Evolutionary conservation across 441 rosid genomes (phyloP), one percentile per base, ranked within the genome.

Genomic region (Populus hybrid): DNA sequence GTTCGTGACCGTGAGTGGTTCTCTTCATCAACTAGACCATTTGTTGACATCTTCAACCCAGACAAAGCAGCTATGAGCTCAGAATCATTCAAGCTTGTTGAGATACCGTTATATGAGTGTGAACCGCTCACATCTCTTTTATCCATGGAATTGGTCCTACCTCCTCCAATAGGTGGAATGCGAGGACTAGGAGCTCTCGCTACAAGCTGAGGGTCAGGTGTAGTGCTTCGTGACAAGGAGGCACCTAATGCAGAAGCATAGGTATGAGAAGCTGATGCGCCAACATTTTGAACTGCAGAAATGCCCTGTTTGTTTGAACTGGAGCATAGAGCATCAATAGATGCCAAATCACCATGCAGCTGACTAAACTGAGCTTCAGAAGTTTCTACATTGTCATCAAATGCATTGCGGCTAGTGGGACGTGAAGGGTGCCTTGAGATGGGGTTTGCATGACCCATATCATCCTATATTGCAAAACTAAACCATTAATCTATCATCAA

Each of bases 181-280:
- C 82, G 84, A 66, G 94, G 92, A 71, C 89, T 90, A 61, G 91
- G 89, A 82, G 86, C 88, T 74, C 91, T 87, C 42, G 88, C 91
- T 2, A 83, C 80, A 77, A 86, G 85, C 72, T 88, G 94, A 65
- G 91, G 89, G 30, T 90, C 95, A 67, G 95, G 92, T 4, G 95
- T 90, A 72, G 86, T 76, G 79, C 90, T 90, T 77, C 94, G 85
- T 9, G 93, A 91, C 86, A 86, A 80, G 67, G 93, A 85, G 36
- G 86, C 85, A 71, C 89, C 93, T 70, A 88, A 80, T 67, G 92
- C 90, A 71, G 93, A 84, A 57, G 91, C 93, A 88, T 87, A 87
- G 72, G 86, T 74, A 77, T 86, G 90, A 57, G 91, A 85, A 74
- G 87, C 82, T 9, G 88, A 84, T 61, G 88, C 75, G 23, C 90